A percentile compares a stretch with the other conserved stretches of the same genome.
phyloP scores from a whole-genome alignment of 164 flowering plant genomes.

The Vitis rupestris region DNA sequence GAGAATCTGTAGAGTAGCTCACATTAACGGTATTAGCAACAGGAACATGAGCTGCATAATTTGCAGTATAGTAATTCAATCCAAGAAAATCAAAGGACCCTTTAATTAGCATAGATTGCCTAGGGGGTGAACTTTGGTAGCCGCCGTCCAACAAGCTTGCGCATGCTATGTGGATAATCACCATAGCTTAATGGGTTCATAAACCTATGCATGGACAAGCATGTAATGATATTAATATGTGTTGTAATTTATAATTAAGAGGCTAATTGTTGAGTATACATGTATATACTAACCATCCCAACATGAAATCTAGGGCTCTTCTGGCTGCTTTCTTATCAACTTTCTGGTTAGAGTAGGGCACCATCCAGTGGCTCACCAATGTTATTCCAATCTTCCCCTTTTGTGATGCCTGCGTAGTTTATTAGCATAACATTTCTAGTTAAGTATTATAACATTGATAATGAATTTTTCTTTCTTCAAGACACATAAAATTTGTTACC shows the following conservation, averaged over 20 bases:
- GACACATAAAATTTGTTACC: no score
- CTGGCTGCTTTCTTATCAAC: background rate
- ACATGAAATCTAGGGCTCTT: constrained; percentile 1
- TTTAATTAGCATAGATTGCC: constrained; percentile 32
- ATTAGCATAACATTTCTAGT: background rate
- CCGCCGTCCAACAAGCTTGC: constrained; percentile 21
- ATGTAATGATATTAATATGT: no score
- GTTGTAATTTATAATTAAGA: no score
- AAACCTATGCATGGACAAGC: constrained; percentile 19
- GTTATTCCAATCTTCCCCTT: constrained; percentile 3
- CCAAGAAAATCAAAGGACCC: constrained; percentile 48
- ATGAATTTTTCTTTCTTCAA: no score
- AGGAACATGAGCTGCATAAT: constrained; percentile 23
- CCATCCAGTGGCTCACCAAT: background rate
- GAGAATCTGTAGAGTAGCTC: constrained; percentile 21
- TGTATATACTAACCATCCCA: background rate
- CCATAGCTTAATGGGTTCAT: constrained; percentile 41
- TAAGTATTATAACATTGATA: no score
- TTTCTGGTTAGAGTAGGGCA: background rate
- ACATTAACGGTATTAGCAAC: background rate
- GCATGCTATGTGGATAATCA: constrained; percentile 35
- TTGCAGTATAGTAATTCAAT: constrained; percentile 39
- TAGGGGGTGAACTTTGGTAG: constrained; percentile 40
- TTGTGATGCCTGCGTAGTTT: background rate
- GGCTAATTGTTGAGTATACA: no score